Evolutionary conservation across 164 flowering plant genomes (phyloP).

Genomic region (Dillenia suffruticosa): DNA sequence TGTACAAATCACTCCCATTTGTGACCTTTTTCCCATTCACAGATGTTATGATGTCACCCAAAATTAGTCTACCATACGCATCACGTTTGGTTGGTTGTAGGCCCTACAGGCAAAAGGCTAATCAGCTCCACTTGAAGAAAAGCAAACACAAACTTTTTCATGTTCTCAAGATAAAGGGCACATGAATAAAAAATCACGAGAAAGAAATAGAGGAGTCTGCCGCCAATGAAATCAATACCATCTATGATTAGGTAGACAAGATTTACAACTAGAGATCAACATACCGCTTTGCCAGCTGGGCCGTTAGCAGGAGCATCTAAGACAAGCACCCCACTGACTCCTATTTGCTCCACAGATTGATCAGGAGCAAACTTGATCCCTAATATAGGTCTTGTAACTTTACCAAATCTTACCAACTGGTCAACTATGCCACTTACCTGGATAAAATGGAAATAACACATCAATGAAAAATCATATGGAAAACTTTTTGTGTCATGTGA

Average conservation of each 20-base stretch:
- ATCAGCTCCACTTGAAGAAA: background rate
- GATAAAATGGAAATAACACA: constrained; percentile 3
- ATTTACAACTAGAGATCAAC: background rate
- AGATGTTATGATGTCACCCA: constrained; percentile 93
- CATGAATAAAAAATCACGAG: background rate
- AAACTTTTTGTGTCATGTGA: no score
- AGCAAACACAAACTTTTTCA: background rate
- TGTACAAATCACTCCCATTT: constrained; percentile 91
- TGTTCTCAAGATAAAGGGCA: background rate
- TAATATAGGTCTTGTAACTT: constrained; percentile 89
- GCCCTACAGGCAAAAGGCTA: constrained; percentile 45
- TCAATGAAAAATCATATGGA: background rate
- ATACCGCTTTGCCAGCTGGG: constrained; percentile 98
- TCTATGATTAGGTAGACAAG: background rate
- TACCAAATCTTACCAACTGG: constrained; percentile 84
- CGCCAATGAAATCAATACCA: background rate
- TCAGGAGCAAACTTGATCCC: constrained; percentile 98
- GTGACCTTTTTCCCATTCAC: constrained; percentile 84
- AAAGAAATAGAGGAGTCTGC: background rate
- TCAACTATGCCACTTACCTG: constrained; percentile 94
- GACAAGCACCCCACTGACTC: constrained; percentile 93
- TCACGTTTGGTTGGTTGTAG: constrained; percentile 83
- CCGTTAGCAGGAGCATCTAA: constrained; percentile 91
- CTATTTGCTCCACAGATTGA: constrained; percentile 95
- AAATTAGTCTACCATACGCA: constrained; percentile 78